These are phyloP conservation scores for Helicocarpus griseus DNA, from an alignment of 2,329 filamentous ascomycete species.

Conservation along the genomic window DNA sequence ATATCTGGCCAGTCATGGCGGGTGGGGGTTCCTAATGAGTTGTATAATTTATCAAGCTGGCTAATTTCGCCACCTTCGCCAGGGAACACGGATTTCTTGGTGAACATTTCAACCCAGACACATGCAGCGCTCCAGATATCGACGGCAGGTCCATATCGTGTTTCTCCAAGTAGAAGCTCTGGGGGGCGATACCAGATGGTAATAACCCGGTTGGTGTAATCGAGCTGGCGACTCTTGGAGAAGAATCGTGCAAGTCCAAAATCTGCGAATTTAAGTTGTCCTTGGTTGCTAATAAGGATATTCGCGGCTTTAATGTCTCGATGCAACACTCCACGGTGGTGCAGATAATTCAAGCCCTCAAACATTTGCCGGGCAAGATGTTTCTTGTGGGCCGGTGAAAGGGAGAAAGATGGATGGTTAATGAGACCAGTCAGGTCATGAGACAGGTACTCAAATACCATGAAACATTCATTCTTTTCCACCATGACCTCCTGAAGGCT, in stretches of 20 bases:
- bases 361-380: constrained; percentile 89
- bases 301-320: constrained; percentile 98
- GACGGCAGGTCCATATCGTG: constrained; percentile 78
- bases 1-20: constrained; percentile 78
- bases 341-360: constrained; percentile 85
- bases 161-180: constrained; percentile 82
- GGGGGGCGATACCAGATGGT: constrained; percentile 97
- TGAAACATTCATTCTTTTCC: constrained; percentile 96
- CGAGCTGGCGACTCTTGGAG: constrained; percentile 78
- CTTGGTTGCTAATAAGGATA: constrained; percentile 83
- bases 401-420: constrained; percentile 84
- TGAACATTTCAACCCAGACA: constrained; percentile 94
- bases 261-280: constrained; percentile 84
- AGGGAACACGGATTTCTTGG: constrained; percentile 83
- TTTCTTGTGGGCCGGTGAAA: constrained; percentile 81
- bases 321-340: constrained; percentile 85
- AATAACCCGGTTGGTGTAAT: constrained; percentile 97
- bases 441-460: constrained; percentile 98
- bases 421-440: constrained; percentile 92
- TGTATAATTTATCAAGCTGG: constrained; percentile 95
- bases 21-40: constrained; percentile 78
- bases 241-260: constrained; percentile 96
- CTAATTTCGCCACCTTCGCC: constrained; percentile 93
- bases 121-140: constrained; percentile 97
- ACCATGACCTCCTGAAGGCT: constrained; percentile 96